These are phyloP conservation scores for Coemansia biformis DNA, from an alignment of 192 early-diverging fungal species.

Conservation along the genomic window DNA sequence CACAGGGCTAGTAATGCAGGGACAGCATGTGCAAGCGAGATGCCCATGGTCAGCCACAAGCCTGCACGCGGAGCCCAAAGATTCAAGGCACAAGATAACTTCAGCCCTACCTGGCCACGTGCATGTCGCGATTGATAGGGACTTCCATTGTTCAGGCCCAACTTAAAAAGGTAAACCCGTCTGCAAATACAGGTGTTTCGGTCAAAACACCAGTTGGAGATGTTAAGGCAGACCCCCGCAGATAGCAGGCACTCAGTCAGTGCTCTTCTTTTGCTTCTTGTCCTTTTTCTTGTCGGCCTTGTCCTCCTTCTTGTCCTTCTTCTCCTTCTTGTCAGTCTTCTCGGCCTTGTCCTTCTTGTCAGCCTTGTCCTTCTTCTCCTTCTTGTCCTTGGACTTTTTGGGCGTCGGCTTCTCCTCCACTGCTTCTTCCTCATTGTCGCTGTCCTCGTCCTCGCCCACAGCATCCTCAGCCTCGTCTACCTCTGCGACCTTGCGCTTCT, in stretches of 20 bases:
- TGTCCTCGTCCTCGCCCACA: conserved; percentile 35
- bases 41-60: no score
- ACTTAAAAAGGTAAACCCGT: no score
- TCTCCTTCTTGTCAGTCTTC: conserved; percentile 39
- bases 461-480: conserved; percentile 19
- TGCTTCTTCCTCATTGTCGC: conserved; percentile 43
- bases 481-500: conserved; percentile 49
- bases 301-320: conserved; percentile 21
- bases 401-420: conserved; percentile 35
- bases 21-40: no score
- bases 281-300: conserved; percentile 38
- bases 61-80: no score
- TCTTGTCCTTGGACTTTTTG: conserved; percentile 5
- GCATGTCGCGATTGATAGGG: no score
- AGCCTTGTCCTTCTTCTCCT: conserved; percentile 17
- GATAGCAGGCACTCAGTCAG: no score
- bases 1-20: no score
- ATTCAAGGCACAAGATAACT: no score
- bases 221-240: no score
- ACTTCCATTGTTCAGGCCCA: no score
- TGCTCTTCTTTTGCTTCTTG: conserved; percentile 37
- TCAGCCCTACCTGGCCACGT: background rate
- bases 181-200: no score
- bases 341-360: conserved; percentile 41
- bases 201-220: no score